Base-by-base conservation (phyloP, 169 alveolate genomes). In the Cryptosporidium parvum region DNA sequence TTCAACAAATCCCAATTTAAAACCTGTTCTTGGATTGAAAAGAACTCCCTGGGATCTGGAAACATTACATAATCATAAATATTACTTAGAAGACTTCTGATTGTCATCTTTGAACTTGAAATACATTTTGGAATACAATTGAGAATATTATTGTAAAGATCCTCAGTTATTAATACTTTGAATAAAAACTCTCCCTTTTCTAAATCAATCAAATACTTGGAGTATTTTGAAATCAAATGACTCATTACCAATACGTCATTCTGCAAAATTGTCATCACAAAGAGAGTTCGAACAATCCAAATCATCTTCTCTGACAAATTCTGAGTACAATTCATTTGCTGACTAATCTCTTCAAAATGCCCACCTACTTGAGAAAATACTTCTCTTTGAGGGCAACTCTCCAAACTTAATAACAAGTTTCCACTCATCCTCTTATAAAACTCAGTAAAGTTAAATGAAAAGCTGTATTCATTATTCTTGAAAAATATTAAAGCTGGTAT, bases 371-470 rank as follows among this genome's bases (percentile, higher is more conserved):
- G 7, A 48, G 4, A 3, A 16, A 7, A 14, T 48, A 16, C 7
- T 7, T 6, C 7, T 7, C 7, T 48, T 14, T 48, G 21, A 14
- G 56, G 56, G 8, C 10, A 12, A 3, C 21, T 48, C 5, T 48
- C 56, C 7, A 48, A 48, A 14, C 56, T 48, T 2, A 48, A 56
- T 8, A 37, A n/a, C 35, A 62, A 42, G 51, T 26, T 56, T 21
- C 67, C 67, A 44, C 89, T 69, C 58, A 86, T 65, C n/a, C 85
- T 92, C 69, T 73, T 86, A 72, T 95, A 95, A 85, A 95, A 94
- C 37, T 91, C 61, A 16, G 93, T 94, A 91, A 95, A 95, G 70
- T 94, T 92, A 73, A 95, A 93, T 16, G 93, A 95, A 87, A 95
- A 94, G 71, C 85, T 73, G 58, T 91, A 93, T 26, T 70, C 53